These are phyloP conservation scores for Noccaea caerulescens DNA, from an alignment of 345 rosid genomes.

Conservation along the genomic window DNA sequence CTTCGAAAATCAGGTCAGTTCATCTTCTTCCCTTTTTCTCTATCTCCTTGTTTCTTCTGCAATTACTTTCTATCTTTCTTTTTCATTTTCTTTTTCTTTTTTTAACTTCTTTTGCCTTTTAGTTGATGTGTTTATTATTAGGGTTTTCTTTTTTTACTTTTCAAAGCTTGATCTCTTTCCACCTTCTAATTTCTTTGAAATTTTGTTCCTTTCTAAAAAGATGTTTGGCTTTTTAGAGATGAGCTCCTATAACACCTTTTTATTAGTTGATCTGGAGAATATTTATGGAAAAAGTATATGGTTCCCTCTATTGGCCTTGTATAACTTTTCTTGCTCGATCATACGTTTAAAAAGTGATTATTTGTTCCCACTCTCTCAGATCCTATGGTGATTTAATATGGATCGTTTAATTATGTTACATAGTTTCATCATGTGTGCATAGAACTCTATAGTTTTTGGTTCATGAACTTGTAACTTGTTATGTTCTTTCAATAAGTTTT, in stretches of 20 bases:
- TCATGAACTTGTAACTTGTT: constrained; percentile 25
- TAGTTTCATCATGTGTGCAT: constrained; percentile 29
- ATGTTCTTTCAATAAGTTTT: constrained; percentile 13
- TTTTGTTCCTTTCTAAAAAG: constrained; percentile 21
- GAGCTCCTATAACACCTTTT: constrained; percentile 28
- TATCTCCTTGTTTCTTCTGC: constrained; percentile 48
- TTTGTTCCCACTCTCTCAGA: constrained; percentile 38
- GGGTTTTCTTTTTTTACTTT: constrained; percentile 31
- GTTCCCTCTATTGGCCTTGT: constrained; percentile 17
- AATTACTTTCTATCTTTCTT: constrained; percentile 33
- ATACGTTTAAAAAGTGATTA: constrained; percentile 38
- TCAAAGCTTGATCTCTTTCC: constrained; percentile 35
- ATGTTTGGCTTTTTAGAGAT: constrained; percentile 39
- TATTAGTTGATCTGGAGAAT: constrained; percentile 18
- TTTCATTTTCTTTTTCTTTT: neutral
- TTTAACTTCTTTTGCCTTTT: constrained; percentile 30
- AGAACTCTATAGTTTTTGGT: constrained; percentile 20
- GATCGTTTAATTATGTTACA: neutral
- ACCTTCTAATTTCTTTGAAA: constrained; percentile 41
- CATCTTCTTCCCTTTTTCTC: constrained; percentile 44
- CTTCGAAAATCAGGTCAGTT: constrained; percentile 46
- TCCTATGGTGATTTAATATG: constrained; percentile 18
- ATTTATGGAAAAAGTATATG: constrained; percentile 8
- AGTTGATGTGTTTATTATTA: constrained; percentile 38
- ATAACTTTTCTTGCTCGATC: constrained; percentile 18